Conservation (phyloP, 345 rosid genomes). For the Trapa incisa region DNA sequence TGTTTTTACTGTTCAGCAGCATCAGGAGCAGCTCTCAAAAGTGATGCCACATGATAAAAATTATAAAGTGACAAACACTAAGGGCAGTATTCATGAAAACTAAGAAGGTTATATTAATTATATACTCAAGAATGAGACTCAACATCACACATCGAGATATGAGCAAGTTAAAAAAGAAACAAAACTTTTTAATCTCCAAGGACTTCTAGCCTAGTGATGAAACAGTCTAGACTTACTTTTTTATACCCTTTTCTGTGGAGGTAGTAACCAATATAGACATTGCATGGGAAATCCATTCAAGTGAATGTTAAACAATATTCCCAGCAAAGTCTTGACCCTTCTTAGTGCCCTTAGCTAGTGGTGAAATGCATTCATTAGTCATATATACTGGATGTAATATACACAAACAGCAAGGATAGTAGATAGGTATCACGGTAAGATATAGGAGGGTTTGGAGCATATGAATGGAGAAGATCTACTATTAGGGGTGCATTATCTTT, state of each 20-base stretch:
- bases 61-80: neutral
- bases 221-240: neutral
- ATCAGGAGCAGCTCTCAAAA: neutral
- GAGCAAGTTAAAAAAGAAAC: neutral
- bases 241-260: too few species aligned
- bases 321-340: conserved; percentile 92
- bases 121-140: neutral
- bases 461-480: too few species aligned
- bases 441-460: too few species aligned
- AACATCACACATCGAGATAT: neutral
- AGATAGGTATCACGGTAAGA: too few species aligned
- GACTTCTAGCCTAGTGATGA: neutral
- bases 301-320: conserved; percentile 14
- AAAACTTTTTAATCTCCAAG: neutral
- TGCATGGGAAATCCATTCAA: neutral
- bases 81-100: neutral
- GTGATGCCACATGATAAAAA: neutral
- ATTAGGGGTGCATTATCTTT: too few species aligned
- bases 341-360: conserved; percentile 74
- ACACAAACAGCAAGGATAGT: too few species aligned
- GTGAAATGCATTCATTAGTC: conserved; percentile 4
- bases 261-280: neutral
- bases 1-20: conserved; percentile 58
- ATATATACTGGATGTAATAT: too few species aligned
- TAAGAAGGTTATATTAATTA: neutral